Evolutionary conservation across 139 green algal species (phyloP).

Genomic region (Chlamydomonas applanata): DNA sequence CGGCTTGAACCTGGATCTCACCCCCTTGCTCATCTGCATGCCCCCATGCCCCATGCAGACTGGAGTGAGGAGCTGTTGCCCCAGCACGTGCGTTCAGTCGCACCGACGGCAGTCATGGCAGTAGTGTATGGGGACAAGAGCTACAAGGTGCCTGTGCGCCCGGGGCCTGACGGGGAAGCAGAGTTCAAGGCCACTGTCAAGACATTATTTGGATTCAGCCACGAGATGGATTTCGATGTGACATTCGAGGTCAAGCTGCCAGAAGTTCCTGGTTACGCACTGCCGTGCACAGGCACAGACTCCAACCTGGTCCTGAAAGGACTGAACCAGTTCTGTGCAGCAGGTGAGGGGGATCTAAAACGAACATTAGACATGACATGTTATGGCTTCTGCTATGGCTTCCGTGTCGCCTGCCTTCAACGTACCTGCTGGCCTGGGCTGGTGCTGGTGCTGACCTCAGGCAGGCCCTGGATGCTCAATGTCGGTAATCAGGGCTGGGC

Average conservation of each 20-base stretch:
- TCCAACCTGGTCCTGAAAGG: not conserved
- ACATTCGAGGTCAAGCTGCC: not conserved
- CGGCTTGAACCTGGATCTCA: no score
- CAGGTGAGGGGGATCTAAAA: not conserved
- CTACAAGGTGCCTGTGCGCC: slow-evolving; percentile 20
- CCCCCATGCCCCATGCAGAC: no score
- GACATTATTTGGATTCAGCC: slow-evolving; percentile 8
- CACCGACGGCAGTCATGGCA: not conserved
- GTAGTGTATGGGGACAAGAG: not conserved
- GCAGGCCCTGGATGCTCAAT: no score
- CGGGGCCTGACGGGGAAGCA: slow-evolving; percentile 9
- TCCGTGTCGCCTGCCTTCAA: no score
- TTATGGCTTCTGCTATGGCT: no score
- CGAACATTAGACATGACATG: no score
- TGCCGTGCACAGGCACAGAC: slow-evolving; percentile 1
- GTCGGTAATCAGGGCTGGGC: no score
- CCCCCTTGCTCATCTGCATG: no score
- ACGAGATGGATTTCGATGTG: slow-evolving; percentile 15
- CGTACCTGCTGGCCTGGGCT: no score
- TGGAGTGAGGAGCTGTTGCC: slow-evolving; percentile 4
- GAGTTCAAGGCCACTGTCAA: slow-evolving; percentile 16
- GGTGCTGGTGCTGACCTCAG: no score
- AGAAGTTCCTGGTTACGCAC: not conserved
- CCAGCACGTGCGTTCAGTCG: not conserved
- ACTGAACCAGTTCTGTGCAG: not conserved